Percentiles rank a stretch among this genome's conserved stretches.
Conservation (phyloP, 129 eudicot genomes). For the Erigeron canadensis region DNA sequence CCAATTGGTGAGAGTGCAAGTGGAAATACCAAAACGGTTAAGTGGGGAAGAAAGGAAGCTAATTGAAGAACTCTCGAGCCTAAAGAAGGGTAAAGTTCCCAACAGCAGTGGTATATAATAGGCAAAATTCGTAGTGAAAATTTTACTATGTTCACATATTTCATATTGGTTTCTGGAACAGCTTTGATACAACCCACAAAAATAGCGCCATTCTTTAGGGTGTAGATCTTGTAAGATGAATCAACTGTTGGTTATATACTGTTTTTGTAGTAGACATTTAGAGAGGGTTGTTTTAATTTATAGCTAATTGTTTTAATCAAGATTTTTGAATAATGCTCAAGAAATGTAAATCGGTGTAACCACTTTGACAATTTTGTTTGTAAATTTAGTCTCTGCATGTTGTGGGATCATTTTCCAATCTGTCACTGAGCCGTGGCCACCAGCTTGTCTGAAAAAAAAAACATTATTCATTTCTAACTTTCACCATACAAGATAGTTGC, state of each 20-base stretch:
- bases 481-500: neutral
- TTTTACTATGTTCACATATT: conserved; percentile 7
- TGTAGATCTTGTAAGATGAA: conserved; percentile 32
- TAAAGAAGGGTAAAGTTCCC: conserved; percentile 63
- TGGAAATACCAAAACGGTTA: conserved; percentile 78
- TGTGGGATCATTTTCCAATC: conserved; percentile 14
- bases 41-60: conserved; percentile 82
- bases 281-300: conserved; percentile 27
- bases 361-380: neutral
- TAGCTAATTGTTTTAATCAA: conserved; percentile 18
- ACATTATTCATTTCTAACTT: neutral
- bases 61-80: conserved; percentile 60
- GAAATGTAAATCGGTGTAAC: conserved; percentile 28
- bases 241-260: conserved; percentile 21
- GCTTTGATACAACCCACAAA: conserved; percentile 1
- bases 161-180: conserved; percentile 7
- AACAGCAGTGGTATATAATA: conserved; percentile 44
- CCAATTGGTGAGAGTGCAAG: conserved; percentile 89
- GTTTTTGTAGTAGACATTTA: conserved; percentile 27
- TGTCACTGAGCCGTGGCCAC: neutral
- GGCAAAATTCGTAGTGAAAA: conserved; percentile 18
- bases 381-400: conserved; percentile 17
- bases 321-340: conserved; percentile 30
- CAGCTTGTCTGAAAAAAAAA: neutral
- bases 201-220: conserved; percentile 21